Percentiles rank a stretch among this genome's conserved stretches.
Conservation (phyloP, 73 alveolate genomes). For the Symbiodinium pilosum region DNA sequence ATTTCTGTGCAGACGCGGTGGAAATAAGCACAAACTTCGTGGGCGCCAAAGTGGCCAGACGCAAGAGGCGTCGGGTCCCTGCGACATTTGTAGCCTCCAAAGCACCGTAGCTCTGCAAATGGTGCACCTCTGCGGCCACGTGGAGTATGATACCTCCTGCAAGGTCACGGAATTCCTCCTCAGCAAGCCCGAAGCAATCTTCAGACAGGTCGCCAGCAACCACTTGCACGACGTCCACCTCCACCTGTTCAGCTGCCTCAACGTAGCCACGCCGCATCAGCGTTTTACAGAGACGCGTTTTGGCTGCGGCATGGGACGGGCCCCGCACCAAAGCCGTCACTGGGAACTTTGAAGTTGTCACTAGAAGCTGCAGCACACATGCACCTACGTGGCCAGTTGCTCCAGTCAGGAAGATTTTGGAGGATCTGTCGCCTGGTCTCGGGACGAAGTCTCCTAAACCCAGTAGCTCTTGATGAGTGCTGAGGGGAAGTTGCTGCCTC, state of each 20-base stretch:
- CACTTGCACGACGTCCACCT: not conserved
- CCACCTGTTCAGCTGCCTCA: slow-evolving; percentile 17
- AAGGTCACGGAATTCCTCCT: not conserved
- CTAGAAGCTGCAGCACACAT: not conserved
- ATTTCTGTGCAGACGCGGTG: slow-evolving; percentile 4
- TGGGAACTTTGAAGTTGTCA: not conserved
- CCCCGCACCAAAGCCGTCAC: slow-evolving; percentile 4
- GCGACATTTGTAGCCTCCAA: not conserved
- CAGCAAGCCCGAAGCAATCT: not conserved
- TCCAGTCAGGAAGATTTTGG: not conserved
- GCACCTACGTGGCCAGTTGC: slow-evolving; percentile 26
- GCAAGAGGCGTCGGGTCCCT: not conserved
- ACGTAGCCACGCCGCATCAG: not conserved
- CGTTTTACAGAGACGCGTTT: not conserved
- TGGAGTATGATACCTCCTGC: not conserved
- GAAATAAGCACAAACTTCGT: slow-evolving; percentile 14
- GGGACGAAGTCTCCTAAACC: not conserved
- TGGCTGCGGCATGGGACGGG: slow-evolving; percentile 6
- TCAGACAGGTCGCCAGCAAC: not conserved
- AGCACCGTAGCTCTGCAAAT: not conserved
- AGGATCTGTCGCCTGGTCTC: not conserved
- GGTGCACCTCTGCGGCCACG: slow-evolving; percentile 21
- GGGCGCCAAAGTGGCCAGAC: not conserved
- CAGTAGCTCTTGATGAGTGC: not conserved
- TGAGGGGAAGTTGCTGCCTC: not conserved